These are phyloP conservation scores for Starmerella riodocensis DNA, from an alignment of 805 yeast species.

Conservation along the genomic window DNA sequence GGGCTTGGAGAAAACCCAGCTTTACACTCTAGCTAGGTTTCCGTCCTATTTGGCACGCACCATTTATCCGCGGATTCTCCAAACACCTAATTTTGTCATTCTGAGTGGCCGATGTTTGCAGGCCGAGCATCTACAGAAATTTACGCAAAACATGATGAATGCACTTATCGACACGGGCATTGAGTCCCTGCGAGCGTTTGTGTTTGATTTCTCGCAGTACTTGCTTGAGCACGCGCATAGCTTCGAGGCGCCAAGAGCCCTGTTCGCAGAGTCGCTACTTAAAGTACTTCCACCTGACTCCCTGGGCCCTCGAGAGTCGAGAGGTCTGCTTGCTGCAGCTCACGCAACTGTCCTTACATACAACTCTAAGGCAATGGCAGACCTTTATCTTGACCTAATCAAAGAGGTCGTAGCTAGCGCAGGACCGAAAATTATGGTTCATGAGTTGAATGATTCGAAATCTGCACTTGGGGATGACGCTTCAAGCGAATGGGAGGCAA, in stretches of 20 bases:
- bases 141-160: constrained; percentile 31
- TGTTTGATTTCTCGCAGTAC: constrained; percentile 32
- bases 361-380: constrained; percentile 18
- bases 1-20: constrained; percentile 35
- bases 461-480: neutral
- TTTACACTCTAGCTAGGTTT: constrained; percentile 36
- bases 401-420: neutral
- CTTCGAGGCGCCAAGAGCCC: constrained; percentile 41
- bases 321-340: constrained; percentile 15
- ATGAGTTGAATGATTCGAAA: neutral
- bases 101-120: constrained; percentile 36
- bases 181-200: constrained; percentile 24
- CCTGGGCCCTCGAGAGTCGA: constrained; percentile 1
- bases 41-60: constrained; percentile 31
- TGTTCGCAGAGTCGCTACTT: constrained; percentile 10
- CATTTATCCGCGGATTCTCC: constrained; percentile 48
- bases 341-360: constrained; percentile 13
- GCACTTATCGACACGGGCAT: constrained; percentile 27
- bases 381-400: constrained; percentile 3
- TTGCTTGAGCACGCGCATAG: constrained; percentile 37
- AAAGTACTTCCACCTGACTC: constrained; percentile 5
- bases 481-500: neutral
- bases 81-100: constrained; percentile 46
- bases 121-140: constrained; percentile 37
- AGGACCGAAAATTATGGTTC: neutral